Evolutionary conservation across 768 basidiomycete species (phyloP).

Genomic region (Serendipita indica): DNA sequence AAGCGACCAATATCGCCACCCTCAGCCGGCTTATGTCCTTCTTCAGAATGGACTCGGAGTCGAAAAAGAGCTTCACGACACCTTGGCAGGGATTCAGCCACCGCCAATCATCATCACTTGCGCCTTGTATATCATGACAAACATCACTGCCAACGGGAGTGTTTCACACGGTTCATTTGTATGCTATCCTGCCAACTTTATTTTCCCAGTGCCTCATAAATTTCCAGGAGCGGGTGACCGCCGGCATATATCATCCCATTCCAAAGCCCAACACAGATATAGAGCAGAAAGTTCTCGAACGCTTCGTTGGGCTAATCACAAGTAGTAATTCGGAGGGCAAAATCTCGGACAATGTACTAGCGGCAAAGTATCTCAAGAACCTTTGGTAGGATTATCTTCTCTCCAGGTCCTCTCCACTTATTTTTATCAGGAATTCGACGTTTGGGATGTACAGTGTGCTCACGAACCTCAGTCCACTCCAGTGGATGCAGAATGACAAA

Average conservation of each 20-base stretch:
- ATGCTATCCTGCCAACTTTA: neutral
- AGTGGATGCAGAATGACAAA: neutral
- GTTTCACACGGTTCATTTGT: slow-evolving; percentile 20
- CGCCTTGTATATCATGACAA: slow-evolving; percentile 41
- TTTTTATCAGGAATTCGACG: too few relatives aligned
- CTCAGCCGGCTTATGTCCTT: slow-evolving; percentile 24
- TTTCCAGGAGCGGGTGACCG: neutral
- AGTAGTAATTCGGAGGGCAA: neutral
- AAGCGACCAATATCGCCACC: neutral
- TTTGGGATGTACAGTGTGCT: neutral
- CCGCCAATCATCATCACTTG: slow-evolving; percentile 40
- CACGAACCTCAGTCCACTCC: neutral
- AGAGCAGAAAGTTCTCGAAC: neutral
- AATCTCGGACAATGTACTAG: neutral
- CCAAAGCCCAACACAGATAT: neutral
- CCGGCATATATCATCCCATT: neutral
- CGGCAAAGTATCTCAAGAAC: neutral
- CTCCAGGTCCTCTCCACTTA: too few relatives aligned
- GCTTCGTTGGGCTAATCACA: neutral
- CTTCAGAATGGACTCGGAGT: slow-evolving; percentile 62
- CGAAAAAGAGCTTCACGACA: slow-evolving; percentile 47
- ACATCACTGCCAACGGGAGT: slow-evolving; percentile 29
- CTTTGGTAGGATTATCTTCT: neutral
- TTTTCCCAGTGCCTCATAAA: neutral
- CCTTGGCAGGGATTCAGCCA: slow-evolving; percentile 28